Evolutionary conservation across 345 rosid genomes (phyloP).

Genomic region (Sonneratia alba): DNA sequence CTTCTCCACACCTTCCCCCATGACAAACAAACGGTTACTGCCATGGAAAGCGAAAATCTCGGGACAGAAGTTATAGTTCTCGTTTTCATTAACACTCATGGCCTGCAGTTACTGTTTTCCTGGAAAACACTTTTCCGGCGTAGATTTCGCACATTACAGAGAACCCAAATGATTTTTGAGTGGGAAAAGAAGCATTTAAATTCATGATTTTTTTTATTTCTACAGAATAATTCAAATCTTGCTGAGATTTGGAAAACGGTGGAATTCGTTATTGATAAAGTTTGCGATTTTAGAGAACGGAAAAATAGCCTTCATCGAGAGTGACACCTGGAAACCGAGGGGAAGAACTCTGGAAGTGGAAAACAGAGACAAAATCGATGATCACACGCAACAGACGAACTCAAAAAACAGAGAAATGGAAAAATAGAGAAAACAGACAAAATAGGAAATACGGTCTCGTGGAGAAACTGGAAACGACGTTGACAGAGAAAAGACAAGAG

Average conservation of each 20-base stretch:
- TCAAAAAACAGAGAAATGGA: not conserved
- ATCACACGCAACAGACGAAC: not conserved
- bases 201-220: not conserved
- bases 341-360: not conserved
- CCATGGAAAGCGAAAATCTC: not conserved
- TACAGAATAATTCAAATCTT: not conserved
- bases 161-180: not conserved
- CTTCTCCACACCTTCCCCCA: constrained; percentile 29
- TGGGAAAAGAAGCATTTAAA: not conserved
- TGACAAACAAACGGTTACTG: not conserved
- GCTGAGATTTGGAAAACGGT: not conserved
- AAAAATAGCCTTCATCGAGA: not conserved
- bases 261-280: too few relatives aligned
- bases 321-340: not conserved
- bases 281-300: not conserved
- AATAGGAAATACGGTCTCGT: not conserved
- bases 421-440: not conserved
- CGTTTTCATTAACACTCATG: not conserved
- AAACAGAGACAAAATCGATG: not conserved
- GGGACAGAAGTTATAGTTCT: not conserved
- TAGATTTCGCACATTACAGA: not conserved
- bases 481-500: not conserved
- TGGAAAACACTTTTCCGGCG: not conserved
- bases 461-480: not conserved
- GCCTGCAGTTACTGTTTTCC: constrained; percentile 1